These are phyloP conservation scores for Yamadazyma epiphylla DNA, from an alignment of 1,139 yeast species.

Conservation along the genomic window DNA sequence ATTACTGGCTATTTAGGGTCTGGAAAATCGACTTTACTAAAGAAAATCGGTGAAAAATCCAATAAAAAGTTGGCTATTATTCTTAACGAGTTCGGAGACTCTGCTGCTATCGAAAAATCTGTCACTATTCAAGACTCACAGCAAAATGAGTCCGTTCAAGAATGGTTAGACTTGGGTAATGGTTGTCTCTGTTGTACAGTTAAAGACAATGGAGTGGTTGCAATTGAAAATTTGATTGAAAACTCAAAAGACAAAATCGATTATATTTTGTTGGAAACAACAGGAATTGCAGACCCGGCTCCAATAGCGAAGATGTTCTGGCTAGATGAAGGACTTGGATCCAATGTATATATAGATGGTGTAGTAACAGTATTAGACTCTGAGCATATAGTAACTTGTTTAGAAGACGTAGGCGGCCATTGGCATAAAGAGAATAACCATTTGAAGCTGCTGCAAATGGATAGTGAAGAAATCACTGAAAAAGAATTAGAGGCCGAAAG, in stretches of 20 bases:
- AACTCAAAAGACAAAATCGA: slow-evolving; percentile 74
- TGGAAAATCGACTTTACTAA: slow-evolving; percentile 86
- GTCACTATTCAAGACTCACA: slow-evolving; percentile 68
- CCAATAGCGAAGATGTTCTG: slow-evolving; percentile 97
- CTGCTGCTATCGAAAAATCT: slow-evolving; percentile 85
- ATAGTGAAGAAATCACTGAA: slow-evolving; percentile 20
- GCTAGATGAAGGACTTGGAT: slow-evolving; percentile 85
- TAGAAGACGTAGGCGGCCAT: slow-evolving; percentile 67
- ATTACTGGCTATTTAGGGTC: slow-evolving; percentile 94
- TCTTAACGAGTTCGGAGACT: slow-evolving; percentile 85
- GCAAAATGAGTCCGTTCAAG: slow-evolving; percentile 59
- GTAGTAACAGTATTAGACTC: slow-evolving; percentile 90
- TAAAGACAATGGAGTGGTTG: slow-evolving; percentile 89
- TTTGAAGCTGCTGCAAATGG: slow-evolving; percentile 18
- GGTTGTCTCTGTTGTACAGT: slow-evolving; percentile 97
- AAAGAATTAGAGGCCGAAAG: slow-evolving; percentile 35
- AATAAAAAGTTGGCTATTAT: slow-evolving; percentile 81
- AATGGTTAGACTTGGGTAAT: slow-evolving; percentile 94
- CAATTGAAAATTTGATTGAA: slow-evolving; percentile 83
- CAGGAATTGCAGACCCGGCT: slow-evolving; percentile 98
- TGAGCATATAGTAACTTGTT: slow-evolving; percentile 58
- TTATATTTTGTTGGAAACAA: slow-evolving; percentile 85
- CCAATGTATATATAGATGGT: slow-evolving; percentile 87
- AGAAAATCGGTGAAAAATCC: slow-evolving; percentile 66
- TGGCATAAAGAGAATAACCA: slow-evolving; percentile 44